Base-by-base conservation (phyloP, 1,139 yeast genomes). In the Suhomyces coccinellae region DNA sequence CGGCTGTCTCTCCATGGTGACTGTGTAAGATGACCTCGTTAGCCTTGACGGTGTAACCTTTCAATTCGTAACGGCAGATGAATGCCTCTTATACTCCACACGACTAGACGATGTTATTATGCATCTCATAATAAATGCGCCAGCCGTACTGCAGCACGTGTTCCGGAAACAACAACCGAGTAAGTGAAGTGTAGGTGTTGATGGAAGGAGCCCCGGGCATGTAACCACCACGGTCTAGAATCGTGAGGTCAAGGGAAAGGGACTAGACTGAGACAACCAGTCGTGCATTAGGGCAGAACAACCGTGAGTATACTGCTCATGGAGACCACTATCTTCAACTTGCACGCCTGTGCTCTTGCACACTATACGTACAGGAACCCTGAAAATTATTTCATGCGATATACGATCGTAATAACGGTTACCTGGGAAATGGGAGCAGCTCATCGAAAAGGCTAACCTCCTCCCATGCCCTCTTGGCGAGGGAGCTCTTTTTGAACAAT, bases 401-500 rank as follows among this genome's bases (percentile, higher is more conserved):
- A 26, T 26, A 26, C 29, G 29, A 26, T 26, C 6, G 29, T 11
- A 10, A 26, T 26, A 10, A 3, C 29, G n/a, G n/a, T 10, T 8
- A 26, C n/a, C 13, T 7, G 12, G 22, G 20, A 13, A 9, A 32
- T 10, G 5, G 35, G 24, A 16, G 24, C 26, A n/a, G n/a, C 29
- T 10, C 29, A 11, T 26, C n/a, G 29, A n/a, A 10, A 12, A 3
- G 6, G 17, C 13, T 51, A 72, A 40, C 79, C 78, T 9, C 79
- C 79, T 10, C 75, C 76, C 30, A 58, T 75, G 14, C 78, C 79
- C 49, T 71, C 79, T 1, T 79, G 77, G 33, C 82, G 66, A 41
- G 69, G 71, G 2, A 61, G 77, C 56, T 91, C 97, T 52, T 76
- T 82, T 51, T 85, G 85, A 11, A 86, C 75, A 2, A 90, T 72